Evolutionary conservation across 768 basidiomycete genomes (phyloP), one percentile per base, ranked within the genome.

Genomic region (Mycena albidolilacea): DNA sequence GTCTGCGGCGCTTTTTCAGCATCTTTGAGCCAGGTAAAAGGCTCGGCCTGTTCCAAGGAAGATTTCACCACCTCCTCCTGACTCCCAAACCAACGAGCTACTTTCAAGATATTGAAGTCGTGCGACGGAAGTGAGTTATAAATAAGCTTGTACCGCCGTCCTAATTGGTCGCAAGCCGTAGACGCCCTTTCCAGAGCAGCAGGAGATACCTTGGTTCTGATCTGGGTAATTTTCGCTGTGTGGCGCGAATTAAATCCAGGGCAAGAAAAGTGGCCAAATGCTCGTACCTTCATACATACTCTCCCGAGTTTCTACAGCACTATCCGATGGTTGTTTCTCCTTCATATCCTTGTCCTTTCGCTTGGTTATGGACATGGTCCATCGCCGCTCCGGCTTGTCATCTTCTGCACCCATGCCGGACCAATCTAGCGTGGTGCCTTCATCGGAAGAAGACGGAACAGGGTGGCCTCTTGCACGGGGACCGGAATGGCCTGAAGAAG

Each of bases 401-500:
- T 92, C 89, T 15, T 90, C 90, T 1, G 86, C 80, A 15, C 80
- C 80, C 38, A 85, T 79, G n/a, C 87, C 86, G n/a, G 88, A 86
- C 94, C 94, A 95, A 77, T 95, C 94, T 44, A 95, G 81, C 1
- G 92, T 92, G 37, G 84, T 82, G 7, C 93, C 94, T 68, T 92
- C 90, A 78, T 94, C 89, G 7, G 87, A 85, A 9, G 93, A 94
- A 7, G 88, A 81, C 0, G 93, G 93, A 10, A 95, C 88, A 14
- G 94, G 94, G 77, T 94, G 75, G 23, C 43, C 61, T 12, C 61
- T 60, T 17, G 59, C 38, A 30, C 39, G 68, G 15, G 21, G 14
- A 21, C 19, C 30, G 23, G 70, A 38, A 21, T 43, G 55, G n/a
- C 41, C 67, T 30, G 30, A 30, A 43, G 63, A 44, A 6, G 62